Base-by-base conservation (phyloP, 73 alveolate species). In the Paramecium sonneborni region DNA sequence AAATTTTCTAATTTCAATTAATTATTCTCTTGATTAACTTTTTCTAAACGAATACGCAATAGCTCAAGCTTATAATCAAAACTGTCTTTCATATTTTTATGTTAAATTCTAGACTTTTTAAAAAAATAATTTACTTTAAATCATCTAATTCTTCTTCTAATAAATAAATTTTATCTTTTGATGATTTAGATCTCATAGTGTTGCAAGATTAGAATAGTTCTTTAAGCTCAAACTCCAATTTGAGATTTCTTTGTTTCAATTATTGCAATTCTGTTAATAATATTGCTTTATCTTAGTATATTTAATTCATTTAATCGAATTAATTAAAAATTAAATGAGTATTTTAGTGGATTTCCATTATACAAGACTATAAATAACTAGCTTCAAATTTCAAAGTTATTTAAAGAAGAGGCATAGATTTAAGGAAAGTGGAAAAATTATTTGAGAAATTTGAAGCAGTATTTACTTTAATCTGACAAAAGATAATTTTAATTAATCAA, bases 351-450 rank as follows among this genome's bases (percentile, higher is more conserved):
- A n/a, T n/a, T n/a, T n/a, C n/a, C n/a, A n/a, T n/a, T n/a, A n/a
- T n/a, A n/a, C n/a, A n/a, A n/a, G n/a, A n/a, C n/a, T n/a, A n/a
- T 79, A 79, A 46, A 44, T 28, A 79, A 30, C 43, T 43, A 79
- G 76, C 90, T 30, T 14, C 69, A 24, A 79, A 79, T 30, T 79
- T 79, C 55, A 76, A 79, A 41, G 48, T 24, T 20, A 74, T 79
- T 28, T 79, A 43, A 10, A 21, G 74, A 41, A 39, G 90, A 79
- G 76, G 39, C 12, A 43, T 11, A 2, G 90, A 79, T 43, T 15
- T 74, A 26, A 24, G 69, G 15, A 79, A 79, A 44, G 74, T 46
- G 32, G 48, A 24, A 8, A 20, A 79, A 79, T 39, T 79, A 26
- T 20, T 44, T 9, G 90, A 79, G 15, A 18, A 76, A 46, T 39